Evolutionary conservation across 768 basidiomycete species (phyloP).

Genomic region (Collybia nuda): DNA sequence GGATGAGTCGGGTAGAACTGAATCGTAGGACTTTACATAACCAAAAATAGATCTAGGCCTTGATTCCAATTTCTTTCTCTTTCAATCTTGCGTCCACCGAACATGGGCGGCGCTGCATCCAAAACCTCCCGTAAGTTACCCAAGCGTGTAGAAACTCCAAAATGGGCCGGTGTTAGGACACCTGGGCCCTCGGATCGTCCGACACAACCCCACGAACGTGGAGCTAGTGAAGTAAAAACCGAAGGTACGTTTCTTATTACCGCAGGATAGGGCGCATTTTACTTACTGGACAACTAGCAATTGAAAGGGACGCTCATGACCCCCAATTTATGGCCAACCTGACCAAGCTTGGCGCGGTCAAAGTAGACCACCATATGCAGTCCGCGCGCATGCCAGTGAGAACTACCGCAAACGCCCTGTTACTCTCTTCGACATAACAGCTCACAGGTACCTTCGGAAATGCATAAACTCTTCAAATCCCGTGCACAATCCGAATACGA

Average conservation of each 20-base stretch:
- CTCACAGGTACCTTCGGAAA: conserved; percentile 21
- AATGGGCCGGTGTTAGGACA: conserved; percentile 49
- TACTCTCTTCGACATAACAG: background rate
- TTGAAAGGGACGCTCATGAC: conserved; percentile 66
- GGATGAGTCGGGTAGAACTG: too few relatives aligned
- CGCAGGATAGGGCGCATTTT: background rate
- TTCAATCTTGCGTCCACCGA: background rate
- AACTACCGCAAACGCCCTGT: too few relatives aligned
- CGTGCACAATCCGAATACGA: conserved; percentile 57
- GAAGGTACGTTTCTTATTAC: conserved; percentile 35
- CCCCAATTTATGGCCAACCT: conserved; percentile 72
- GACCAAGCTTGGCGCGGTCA: conserved; percentile 62
- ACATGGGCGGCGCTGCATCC: conserved; percentile 66
- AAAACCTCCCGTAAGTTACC: conserved; percentile 61
- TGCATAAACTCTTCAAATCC: conserved; percentile 50
- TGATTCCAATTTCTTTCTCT: background rate
- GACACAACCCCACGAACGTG: conserved; percentile 11
- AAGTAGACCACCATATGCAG: conserved; percentile 65
- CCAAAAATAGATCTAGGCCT: too few relatives aligned
- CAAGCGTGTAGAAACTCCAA: conserved; percentile 38
- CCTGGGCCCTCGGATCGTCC: conserved; percentile 21
- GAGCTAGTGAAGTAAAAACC: conserved; percentile 52
- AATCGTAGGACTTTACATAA: too few relatives aligned
- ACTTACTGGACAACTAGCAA: conserved; percentile 35
- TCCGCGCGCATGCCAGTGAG: conserved; percentile 31